Conservation (phyloP, 2,329 filamentous ascomycete species). For the Magnaporthiopsis incrustans region DNA sequence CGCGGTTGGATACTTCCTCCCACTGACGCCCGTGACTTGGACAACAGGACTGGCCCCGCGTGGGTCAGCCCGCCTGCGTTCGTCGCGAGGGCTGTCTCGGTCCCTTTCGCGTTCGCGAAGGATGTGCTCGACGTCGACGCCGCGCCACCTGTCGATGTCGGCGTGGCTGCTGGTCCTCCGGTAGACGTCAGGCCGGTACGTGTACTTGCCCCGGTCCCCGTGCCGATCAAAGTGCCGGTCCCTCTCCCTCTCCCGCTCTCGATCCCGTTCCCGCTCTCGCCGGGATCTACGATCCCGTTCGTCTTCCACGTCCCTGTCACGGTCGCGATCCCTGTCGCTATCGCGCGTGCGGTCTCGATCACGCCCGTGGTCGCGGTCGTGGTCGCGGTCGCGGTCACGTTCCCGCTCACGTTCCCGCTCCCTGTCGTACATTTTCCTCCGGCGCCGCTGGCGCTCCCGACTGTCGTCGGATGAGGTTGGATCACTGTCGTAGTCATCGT, state of each 20-base stretch:
- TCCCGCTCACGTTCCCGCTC: slow-evolving; percentile 27
- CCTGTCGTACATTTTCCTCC: slow-evolving; percentile 16
- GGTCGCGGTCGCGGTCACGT: slow-evolving; percentile 29
- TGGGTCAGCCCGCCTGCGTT: slow-evolving; percentile 24
- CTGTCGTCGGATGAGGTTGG: slow-evolving; percentile 5
- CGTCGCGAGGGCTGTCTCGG: slow-evolving; percentile 8
- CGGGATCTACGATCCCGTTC: slow-evolving; percentile 21
- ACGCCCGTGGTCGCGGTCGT: slow-evolving; percentile 30
- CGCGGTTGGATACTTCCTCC: slow-evolving; percentile 31
- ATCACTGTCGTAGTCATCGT: slow-evolving; percentile 18
- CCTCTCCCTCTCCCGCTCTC: slow-evolving; percentile 15
- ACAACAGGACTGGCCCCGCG: slow-evolving; percentile 24
- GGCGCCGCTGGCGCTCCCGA: slow-evolving; percentile 19
- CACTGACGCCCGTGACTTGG: slow-evolving; percentile 25
- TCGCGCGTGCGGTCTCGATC: slow-evolving; percentile 29
- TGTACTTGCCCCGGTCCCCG: slow-evolving; percentile 17
- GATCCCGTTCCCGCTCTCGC: slow-evolving; percentile 22
- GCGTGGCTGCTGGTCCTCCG: slow-evolving; percentile 42
- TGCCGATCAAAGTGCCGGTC: slow-evolving; percentile 24
- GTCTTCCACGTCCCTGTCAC: slow-evolving; percentile 26
- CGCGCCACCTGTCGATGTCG: slow-evolving; percentile 35
- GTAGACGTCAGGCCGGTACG: slow-evolving; percentile 31
- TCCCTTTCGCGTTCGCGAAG: slow-evolving; percentile 10
- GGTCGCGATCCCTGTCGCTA: slow-evolving; percentile 27
- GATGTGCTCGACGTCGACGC: slow-evolving; percentile 24